Evolutionary conservation across 2,329 filamentous ascomycete species (phyloP).

Genomic region (Cladophialophora carrionii): DNA sequence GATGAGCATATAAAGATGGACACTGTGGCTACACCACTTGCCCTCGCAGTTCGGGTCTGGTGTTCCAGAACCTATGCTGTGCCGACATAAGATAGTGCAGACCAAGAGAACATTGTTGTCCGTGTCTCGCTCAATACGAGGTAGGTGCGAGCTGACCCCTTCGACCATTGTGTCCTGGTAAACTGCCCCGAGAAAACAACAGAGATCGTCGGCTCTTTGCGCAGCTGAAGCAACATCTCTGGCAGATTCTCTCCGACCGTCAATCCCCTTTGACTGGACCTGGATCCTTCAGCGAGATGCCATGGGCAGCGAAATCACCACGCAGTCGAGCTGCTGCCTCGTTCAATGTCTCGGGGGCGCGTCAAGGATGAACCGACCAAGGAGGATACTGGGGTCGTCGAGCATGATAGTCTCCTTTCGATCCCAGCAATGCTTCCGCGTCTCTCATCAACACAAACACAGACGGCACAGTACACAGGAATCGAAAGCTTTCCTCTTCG

Average conservation of each 20-base stretch:
- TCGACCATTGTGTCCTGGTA: not conserved
- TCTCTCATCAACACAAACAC: not conserved
- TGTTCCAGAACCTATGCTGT: not conserved
- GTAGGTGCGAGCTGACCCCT: not conserved
- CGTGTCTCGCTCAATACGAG: not conserved
- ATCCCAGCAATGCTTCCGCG: not conserved
- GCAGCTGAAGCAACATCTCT: no score
- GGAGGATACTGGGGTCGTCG: not conserved
- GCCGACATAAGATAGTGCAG: not conserved
- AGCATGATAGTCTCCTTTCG: not conserved
- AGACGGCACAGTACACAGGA: no score
- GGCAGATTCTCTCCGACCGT: no score
- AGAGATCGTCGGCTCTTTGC: no score
- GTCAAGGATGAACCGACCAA: not conserved
- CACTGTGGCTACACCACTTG: no score
- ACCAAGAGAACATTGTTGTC: not conserved
- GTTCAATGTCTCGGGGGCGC: not conserved
- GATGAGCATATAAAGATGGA: no score
- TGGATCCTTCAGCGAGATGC: not conserved
- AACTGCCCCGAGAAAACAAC: not conserved
- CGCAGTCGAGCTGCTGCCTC: not conserved
- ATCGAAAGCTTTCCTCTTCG: no score
- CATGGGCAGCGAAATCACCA: not conserved
- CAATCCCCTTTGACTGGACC: not conserved
- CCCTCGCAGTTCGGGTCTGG: no score